phyloP scores from a whole-genome alignment of 768 basidiomycete species.

The Leucocoprinus birnbaumii region DNA sequence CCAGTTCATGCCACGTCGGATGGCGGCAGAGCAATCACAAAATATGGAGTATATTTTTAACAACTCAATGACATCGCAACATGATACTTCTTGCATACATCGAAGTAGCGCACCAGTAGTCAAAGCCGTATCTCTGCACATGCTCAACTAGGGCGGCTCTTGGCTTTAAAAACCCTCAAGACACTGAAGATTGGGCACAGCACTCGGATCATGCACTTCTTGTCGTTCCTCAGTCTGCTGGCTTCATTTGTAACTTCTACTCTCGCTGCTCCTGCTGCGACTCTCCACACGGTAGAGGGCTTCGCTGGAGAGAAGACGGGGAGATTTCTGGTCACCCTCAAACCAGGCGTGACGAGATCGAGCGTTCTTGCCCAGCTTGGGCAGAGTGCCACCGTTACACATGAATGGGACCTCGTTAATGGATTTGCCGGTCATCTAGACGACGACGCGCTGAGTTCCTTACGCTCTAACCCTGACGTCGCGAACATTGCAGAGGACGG shows the following conservation, averaged over 20 bases:
- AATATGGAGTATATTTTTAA: neutral
- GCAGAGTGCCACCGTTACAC: slow-evolving; percentile 2
- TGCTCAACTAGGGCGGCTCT: neutral
- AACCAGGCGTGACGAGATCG: slow-evolving; percentile 20
- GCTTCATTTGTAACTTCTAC: slow-evolving; percentile 10
- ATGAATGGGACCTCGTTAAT: slow-evolving; percentile 26
- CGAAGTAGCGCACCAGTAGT: neutral
- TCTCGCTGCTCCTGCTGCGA: slow-evolving; percentile 16
- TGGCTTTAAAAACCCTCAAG: neutral
- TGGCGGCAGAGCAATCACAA: neutral
- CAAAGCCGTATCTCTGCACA: neutral
- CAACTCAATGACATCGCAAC: neutral
- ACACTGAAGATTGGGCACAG: neutral
- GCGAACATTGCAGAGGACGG: slow-evolving; percentile 27
- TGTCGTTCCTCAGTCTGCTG: neutral
- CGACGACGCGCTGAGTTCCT: slow-evolving; percentile 19
- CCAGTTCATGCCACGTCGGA: neutral
- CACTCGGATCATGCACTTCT: neutral
- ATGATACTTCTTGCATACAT: neutral
- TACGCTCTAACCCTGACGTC: slow-evolving; percentile 24
- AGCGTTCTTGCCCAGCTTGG: slow-evolving; percentile 14
- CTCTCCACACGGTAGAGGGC: slow-evolving; percentile 17
- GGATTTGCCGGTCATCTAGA: slow-evolving; percentile 29
- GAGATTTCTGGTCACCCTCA: slow-evolving; percentile 28
- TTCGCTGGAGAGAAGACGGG: slow-evolving; percentile 23